A percentile compares a stretch with the other conserved stretches of the same genome.
Evolutionary conservation across 2,329 filamentous ascomycete species (phyloP).

Genomic region (Cladosporium phlei): DNA sequence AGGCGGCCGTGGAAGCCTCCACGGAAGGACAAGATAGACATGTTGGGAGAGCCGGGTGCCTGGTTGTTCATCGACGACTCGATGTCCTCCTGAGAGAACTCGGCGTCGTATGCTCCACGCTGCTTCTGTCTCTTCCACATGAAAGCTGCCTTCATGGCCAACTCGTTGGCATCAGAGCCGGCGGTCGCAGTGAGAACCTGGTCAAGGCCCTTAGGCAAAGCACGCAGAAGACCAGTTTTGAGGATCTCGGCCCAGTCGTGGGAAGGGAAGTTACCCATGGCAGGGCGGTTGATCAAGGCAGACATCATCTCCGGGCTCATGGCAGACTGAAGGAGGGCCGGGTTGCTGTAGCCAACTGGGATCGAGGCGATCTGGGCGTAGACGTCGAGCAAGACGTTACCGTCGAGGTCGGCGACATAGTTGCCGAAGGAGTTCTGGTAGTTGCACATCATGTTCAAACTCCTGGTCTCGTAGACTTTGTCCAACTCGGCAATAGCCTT

Average conservation of each 20-base stretch:
- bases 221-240: slow-evolving; percentile 72
- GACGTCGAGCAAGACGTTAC: slow-evolving; percentile 69
- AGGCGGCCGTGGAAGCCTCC: slow-evolving; percentile 85
- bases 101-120: slow-evolving; percentile 70
- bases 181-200: slow-evolving; percentile 89
- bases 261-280: slow-evolving; percentile 84
- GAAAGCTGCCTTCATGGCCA: slow-evolving; percentile 91
- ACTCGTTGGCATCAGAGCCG: slow-evolving; percentile 89
- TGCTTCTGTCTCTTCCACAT: slow-evolving; percentile 82
- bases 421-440: slow-evolving; percentile 73
- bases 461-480: slow-evolving; percentile 78
- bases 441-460: slow-evolving; percentile 76
- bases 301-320: slow-evolving; percentile 72
- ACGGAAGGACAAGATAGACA: slow-evolving; percentile 86
- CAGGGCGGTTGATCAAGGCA: slow-evolving; percentile 81
- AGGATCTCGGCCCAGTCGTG: slow-evolving; percentile 78
- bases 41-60: slow-evolving; percentile 68
- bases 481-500: slow-evolving; percentile 65
- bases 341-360: slow-evolving; percentile 89
- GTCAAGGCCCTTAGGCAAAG: slow-evolving; percentile 75
- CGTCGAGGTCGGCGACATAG: slow-evolving; percentile 70
- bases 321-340: slow-evolving; percentile 64
- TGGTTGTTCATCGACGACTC: slow-evolving; percentile 74
- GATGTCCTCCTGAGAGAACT: slow-evolving; percentile 76
- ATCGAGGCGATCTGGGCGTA: slow-evolving; percentile 93